Conservation (phyloP, 805 yeast genomes). For the Teunomyces aglyptinius region DNA sequence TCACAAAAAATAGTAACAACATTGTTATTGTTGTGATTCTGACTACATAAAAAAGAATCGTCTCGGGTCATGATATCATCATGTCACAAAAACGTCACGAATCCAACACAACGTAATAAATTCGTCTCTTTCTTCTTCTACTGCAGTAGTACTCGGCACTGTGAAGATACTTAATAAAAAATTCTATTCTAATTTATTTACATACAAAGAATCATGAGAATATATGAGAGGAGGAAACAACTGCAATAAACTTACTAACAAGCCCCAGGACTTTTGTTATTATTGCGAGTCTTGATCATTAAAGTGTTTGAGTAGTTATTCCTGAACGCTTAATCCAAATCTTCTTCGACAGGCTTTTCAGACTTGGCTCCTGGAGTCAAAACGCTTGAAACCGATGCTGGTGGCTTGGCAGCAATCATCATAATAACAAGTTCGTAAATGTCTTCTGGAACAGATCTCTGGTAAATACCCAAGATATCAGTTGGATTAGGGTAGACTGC, state of each 20-base stretch:
- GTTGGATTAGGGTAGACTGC: slow-evolving; percentile 94
- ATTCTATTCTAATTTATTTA: not conserved
- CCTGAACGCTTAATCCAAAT: slow-evolving; percentile 25
- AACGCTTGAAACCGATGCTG: slow-evolving; percentile 69
- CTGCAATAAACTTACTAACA: slow-evolving; percentile 4
- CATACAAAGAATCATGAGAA: slow-evolving; percentile 4
- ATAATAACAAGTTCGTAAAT: slow-evolving; percentile 80
- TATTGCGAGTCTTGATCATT: not conserved
- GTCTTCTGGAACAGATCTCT: slow-evolving; percentile 79
- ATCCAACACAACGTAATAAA: no score
- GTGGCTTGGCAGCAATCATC: slow-evolving; percentile 91
- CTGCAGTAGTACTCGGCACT: no score
- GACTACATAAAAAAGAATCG: not conserved
- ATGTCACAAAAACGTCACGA: not conserved
- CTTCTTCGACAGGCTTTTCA: slow-evolving; percentile 29
- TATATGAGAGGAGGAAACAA: slow-evolving; percentile 3
- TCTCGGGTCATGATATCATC: not conserved
- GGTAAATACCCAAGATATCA: slow-evolving; percentile 84
- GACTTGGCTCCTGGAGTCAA: slow-evolving; percentile 30
- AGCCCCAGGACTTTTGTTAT: slow-evolving; percentile 1
- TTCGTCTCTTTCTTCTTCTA: no score
- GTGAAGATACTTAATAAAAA: not conserved
- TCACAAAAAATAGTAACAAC: not conserved
- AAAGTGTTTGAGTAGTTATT: not conserved
- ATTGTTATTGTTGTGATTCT: not conserved